phyloP scores from a whole-genome alignment of 2,329 filamentous ascomycete genomes.

The Ophiosphaerella narmari region DNA sequence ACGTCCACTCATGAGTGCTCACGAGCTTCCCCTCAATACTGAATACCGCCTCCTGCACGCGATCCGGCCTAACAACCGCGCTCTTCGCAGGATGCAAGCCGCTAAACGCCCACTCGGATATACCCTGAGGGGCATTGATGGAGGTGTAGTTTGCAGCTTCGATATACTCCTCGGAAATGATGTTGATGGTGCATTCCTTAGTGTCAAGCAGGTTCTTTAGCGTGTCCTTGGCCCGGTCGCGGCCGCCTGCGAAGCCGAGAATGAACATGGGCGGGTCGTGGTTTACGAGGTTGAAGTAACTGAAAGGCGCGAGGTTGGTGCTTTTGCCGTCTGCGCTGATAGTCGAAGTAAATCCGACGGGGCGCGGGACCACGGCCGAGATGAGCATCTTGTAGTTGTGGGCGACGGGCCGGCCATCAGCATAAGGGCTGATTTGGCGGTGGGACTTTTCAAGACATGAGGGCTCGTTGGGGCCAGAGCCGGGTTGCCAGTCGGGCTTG shows the following conservation, averaged over 20 bases:
- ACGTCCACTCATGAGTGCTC: slow-evolving; percentile 76
- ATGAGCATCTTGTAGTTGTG: slow-evolving; percentile 95
- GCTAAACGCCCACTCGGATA: slow-evolving; percentile 77
- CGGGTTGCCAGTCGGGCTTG: slow-evolving; percentile 68
- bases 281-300: slow-evolving; percentile 81
- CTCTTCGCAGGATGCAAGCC: slow-evolving; percentile 74
- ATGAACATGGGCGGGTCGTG: slow-evolving; percentile 87
- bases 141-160: slow-evolving; percentile 85
- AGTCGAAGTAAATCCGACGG: slow-evolving; percentile 70
- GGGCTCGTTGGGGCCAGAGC: slow-evolving; percentile 66
- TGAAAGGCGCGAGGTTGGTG: slow-evolving; percentile 84
- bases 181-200: slow-evolving; percentile 78
- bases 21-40: slow-evolving; percentile 80
- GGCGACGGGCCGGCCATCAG: slow-evolving; percentile 65
- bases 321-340: slow-evolving; percentile 63
- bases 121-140: slow-evolving; percentile 77
- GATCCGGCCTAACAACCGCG: slow-evolving; percentile 67
- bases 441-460: slow-evolving; percentile 63
- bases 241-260: slow-evolving; percentile 62
- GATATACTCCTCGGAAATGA: slow-evolving; percentile 81
- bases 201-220: slow-evolving; percentile 73
- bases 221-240: slow-evolving; percentile 73
- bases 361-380: slow-evolving; percentile 78
- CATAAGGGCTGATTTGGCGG: slow-evolving; percentile 81
- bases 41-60: slow-evolving; percentile 83